Base-by-base conservation (phyloP, 768 basidiomycete species). In the Lanmaoa rubissima region DNA sequence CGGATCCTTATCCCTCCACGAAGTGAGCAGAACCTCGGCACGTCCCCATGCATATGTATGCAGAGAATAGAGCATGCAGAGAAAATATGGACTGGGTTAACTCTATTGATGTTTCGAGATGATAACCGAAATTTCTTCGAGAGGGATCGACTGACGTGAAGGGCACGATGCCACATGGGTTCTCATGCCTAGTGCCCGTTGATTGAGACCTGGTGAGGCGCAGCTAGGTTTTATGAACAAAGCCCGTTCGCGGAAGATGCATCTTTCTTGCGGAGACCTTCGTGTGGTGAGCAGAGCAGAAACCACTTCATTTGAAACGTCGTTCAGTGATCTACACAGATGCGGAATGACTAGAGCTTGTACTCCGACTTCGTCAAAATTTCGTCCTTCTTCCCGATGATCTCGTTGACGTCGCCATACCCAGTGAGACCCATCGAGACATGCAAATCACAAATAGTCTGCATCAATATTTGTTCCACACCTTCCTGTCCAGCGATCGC, bases 401-500 rank as follows among this genome's bases (percentile, higher is more conserved):
- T 77, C 31, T 90, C 86, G n/a, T 68, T 73, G 49, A 91, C 57
- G 52, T 69, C 80, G 52, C 68, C 74, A 61, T 80, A 85, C 11
- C 90, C 90, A 9, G 78, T 68, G 35, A 90, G 73, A 2, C 85
- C 86, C 43, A 92, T 73, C 3, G 82, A 82, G 46, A 78, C 74
- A 61, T 92, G 82, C 21, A 89, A 66, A 61, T 92, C 90, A 11
- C 87, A 83, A 32, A 92, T 72, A 3, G 84, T 82, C 53, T 82
- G 80, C 53, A 74, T 79, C 57, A 94, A 70, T 13, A 92, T 86
- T 60, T 90, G 84, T 63, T 91, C 85, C 12, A 90, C 83, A 3
- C 92, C 92, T 5, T 76, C 79, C 67, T 90, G 82, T 0, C 92
- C 90, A 6, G 75, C 87, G 13, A 87, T 72, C 7, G 86, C 76